Evolutionary conservation across 495 filamentous ascomycete species (phyloP).

Genomic region (Penicillium canescens): DNA sequence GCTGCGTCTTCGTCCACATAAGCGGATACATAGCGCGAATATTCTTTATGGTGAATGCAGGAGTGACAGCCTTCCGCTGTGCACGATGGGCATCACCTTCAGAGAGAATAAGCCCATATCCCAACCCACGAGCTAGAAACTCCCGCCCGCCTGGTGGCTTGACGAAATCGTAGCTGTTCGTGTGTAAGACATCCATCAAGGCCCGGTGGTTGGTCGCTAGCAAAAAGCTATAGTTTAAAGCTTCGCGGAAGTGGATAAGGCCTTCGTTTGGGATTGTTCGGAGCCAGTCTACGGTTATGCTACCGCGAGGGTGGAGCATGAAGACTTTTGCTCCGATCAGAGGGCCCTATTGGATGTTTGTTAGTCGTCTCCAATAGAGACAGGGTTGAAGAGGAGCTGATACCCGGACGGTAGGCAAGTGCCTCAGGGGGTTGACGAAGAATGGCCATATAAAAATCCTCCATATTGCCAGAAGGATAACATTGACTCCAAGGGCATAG

Average conservation of each 20-base stretch:
- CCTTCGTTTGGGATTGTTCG: conserved; percentile 75
- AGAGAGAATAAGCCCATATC: conserved; percentile 71
- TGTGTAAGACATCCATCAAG: conserved; percentile 52
- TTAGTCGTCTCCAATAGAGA: not conserved
- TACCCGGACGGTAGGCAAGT: conserved; percentile 57
- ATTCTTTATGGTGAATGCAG: conserved; percentile 76
- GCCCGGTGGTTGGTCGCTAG: conserved; percentile 37
- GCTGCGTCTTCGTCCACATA: conserved; percentile 63
- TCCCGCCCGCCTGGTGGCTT: conserved; percentile 40
- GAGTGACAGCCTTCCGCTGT: conserved; percentile 71
- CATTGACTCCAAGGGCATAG: conserved; percentile 17
- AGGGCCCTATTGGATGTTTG: conserved; percentile 29
- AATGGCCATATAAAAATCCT: conserved; percentile 63
- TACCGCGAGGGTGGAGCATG: conserved; percentile 54
- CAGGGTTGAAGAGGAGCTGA: conserved; percentile 8
- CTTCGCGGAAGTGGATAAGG: conserved; percentile 68
- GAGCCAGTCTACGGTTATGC: conserved; percentile 62
- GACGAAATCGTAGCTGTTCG: conserved; percentile 48
- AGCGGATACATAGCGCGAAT: conserved; percentile 74
- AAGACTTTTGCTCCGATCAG: conserved; percentile 61
- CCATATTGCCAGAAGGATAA: conserved; percentile 40
- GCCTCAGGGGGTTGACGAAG: conserved; percentile 63
- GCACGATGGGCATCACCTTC: conserved; percentile 73
- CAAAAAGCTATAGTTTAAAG: conserved; percentile 22
- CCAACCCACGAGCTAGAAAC: conserved; percentile 68